Conservation (phyloP, 768 basidiomycete genomes). For the Leccinum disarticulatum region DNA sequence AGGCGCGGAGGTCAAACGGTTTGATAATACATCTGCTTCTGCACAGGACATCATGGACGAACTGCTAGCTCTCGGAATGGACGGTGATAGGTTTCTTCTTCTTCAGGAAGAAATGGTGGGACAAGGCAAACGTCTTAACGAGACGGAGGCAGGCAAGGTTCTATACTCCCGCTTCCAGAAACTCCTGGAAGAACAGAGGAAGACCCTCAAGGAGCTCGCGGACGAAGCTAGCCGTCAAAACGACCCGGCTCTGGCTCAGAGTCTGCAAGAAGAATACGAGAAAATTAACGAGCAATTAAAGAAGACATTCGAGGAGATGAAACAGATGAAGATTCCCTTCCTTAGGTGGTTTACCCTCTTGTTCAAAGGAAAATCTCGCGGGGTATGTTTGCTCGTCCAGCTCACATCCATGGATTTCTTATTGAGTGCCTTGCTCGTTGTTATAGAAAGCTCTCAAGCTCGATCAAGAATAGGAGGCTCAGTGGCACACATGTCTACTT, state of each 20-base stretch:
- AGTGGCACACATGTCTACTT: neutral
- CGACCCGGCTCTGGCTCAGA: slow-evolving; percentile 11
- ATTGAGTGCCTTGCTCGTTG: neutral
- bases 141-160: slow-evolving; percentile 23
- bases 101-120: slow-evolving; percentile 22
- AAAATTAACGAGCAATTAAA: slow-evolving; percentile 10
- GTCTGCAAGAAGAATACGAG: slow-evolving; percentile 14
- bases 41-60: slow-evolving; percentile 1
- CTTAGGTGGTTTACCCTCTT: slow-evolving; percentile 11
- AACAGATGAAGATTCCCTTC: slow-evolving; percentile 17
- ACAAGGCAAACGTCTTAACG: slow-evolving; percentile 16
- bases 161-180: slow-evolving; percentile 17
- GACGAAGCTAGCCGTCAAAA: slow-evolving; percentile 16
- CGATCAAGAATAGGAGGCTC: neutral
- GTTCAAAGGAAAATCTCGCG: slow-evolving; percentile 5
- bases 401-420: neutral
- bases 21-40: neutral
- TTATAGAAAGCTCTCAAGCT: slow-evolving; percentile 7
- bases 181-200: slow-evolving; percentile 20
- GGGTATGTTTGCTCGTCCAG: slow-evolving; percentile 1
- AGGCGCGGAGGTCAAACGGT: slow-evolving; percentile 2
- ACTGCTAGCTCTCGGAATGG: neutral
- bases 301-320: slow-evolving; percentile 24
- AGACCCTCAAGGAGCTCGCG: slow-evolving; percentile 14
- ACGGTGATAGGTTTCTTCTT: slow-evolving; percentile 1